Base-by-base conservation (phyloP, 208 protist species). In the Acanthamoeba lenticulata region DNA sequence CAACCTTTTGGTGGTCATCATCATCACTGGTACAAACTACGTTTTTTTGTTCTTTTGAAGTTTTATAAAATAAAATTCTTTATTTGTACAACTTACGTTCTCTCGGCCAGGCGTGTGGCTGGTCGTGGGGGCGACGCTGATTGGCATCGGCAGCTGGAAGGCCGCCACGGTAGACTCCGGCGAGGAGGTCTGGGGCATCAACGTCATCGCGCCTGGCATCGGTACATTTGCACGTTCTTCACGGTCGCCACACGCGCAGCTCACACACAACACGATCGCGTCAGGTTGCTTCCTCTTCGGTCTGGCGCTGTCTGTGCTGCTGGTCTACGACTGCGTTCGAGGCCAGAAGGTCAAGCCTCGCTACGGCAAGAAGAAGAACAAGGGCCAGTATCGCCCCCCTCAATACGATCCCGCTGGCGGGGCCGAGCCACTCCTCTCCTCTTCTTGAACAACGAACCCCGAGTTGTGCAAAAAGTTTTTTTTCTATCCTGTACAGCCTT, bases 311-410 rank as follows among this genome's bases (percentile, higher is more conserved):
- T 9, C 27, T 9, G 65, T 38, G 65, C 65, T 74, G 65, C 65
- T 74, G n/a, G 9, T 74, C 65, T 74, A 74, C 65, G 65, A 74
- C 65, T 74, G 65, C 65, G 27, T 74, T 32, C 65, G 65, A 9
- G 65, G 65, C 65, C 65, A 36, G 2, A 74, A 17, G 17, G 27
- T 11, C 65, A 74, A 74, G 65, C 65, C 65, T 11, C 65, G 65
- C 65, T 74, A 74, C 65, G 65, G n/a, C 65, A 74, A 74, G 65
- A 17, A 29, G 6, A 74, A 74, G 65, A n/a, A n/a, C n/a, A 74
- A 74, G 65, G 65, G 65, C 65, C 65, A 74, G 17, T 74, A 74
- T 29, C 65, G n/a, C 5, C 32, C 65, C 17, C 65, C 65, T 29
- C 6, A 74, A 29, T 74, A 29, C 60, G 5, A 74, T 27, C 2